Evolutionary conservation across 1,139 yeast genomes (phyloP).

Genomic region (Candida gigantensis): DNA sequence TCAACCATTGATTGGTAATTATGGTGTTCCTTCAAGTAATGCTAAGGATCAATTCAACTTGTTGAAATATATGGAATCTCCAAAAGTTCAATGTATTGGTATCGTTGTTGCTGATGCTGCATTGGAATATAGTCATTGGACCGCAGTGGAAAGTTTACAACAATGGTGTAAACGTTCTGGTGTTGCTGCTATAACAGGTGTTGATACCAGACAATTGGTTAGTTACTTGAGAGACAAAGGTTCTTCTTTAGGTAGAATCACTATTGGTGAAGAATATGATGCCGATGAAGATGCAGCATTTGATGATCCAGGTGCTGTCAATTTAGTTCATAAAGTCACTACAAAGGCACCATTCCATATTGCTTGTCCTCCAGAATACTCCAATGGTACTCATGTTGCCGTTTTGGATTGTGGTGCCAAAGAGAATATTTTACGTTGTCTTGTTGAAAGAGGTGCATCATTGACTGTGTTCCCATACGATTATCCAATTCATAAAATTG

Average conservation of each 20-base stretch:
- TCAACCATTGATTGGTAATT: slow-evolving; percentile 95
- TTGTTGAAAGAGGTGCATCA: slow-evolving; percentile 93
- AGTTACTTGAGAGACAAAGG: slow-evolving; percentile 93
- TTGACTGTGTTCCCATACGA: slow-evolving; percentile 95
- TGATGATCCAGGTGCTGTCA: slow-evolving; percentile 87
- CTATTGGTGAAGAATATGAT: slow-evolving; percentile 87
- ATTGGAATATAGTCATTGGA: slow-evolving; percentile 95
- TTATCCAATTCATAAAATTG: slow-evolving; percentile 88
- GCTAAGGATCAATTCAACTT: slow-evolving; percentile 81
- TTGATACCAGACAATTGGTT: slow-evolving; percentile 93
- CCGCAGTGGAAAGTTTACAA: slow-evolving; percentile 93
- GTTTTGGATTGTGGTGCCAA: slow-evolving; percentile 97
- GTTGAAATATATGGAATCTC: slow-evolving; percentile 88
- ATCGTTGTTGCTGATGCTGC: slow-evolving; percentile 97
- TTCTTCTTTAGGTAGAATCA: slow-evolving; percentile 85
- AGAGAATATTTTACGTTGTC: slow-evolving; percentile 91
- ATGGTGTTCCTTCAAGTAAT: slow-evolving; percentile 90
- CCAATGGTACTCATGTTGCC: slow-evolving; percentile 74
- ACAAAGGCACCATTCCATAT: slow-evolving; percentile 95
- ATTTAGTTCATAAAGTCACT: slow-evolving; percentile 90
- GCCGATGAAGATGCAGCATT: slow-evolving; percentile 92
- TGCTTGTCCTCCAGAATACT: slow-evolving; percentile 59
- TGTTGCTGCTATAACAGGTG: slow-evolving; percentile 95
- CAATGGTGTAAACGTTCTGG: slow-evolving; percentile 97
- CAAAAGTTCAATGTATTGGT: slow-evolving; percentile 90